Conservation (phyloP, 768 basidiomycete genomes). For the Auricularia heimuer region DNA sequence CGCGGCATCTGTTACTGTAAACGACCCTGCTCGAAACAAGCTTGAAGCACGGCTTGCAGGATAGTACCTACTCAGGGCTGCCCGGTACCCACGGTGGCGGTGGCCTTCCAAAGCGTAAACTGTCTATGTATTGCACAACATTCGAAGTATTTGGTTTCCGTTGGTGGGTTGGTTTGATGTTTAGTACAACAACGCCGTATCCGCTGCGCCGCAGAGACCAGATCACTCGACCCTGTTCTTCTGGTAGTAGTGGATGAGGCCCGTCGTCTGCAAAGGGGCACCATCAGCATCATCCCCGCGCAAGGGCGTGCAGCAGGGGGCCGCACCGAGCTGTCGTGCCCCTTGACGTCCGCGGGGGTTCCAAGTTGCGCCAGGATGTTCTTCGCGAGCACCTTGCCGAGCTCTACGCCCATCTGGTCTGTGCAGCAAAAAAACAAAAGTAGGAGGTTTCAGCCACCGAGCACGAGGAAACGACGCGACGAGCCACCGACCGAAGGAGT, state of each 20-base stretch:
- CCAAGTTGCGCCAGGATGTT: constrained; percentile 83
- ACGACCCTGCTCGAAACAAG: no score
- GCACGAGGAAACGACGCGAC: no score
- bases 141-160: not conserved
- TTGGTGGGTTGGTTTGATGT: not conserved
- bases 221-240: constrained; percentile 66
- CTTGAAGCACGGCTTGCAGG: no score
- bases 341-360: constrained; percentile 66
- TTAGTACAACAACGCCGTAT: not conserved
- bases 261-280: constrained; percentile 60
- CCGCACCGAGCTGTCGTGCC: constrained; percentile 77
- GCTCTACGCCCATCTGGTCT: constrained; percentile 99
- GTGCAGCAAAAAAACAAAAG: not conserved
- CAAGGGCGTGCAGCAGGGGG: not conserved
- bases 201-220: not conserved
- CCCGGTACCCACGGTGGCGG: no score
- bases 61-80: no score
- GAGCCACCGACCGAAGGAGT: constrained; percentile 74
- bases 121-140: not conserved
- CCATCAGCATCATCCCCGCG: not conserved
- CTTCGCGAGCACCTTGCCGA: constrained; percentile 96
- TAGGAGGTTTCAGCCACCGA: no score
- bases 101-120: no score
- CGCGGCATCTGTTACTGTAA: no score
- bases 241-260: constrained; percentile 96